Percentiles rank a stretch among this genome's conserved stretches.
Conservation (phyloP, 2,329 filamentous ascomycete genomes). For the Cadophora malorum region DNA sequence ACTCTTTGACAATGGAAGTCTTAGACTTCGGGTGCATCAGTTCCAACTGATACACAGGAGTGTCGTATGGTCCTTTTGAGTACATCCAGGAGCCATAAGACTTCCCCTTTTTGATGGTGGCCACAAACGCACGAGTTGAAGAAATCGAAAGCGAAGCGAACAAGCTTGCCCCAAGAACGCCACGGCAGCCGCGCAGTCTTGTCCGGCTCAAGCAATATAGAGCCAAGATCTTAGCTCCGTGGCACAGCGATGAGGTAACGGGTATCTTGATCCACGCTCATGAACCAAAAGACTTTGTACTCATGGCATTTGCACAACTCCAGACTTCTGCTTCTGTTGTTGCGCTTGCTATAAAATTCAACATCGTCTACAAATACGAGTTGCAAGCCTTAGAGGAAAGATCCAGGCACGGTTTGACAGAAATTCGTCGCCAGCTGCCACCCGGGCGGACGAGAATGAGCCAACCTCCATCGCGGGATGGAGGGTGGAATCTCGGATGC, state of each 20-base stretch:
- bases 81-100: no score
- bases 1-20: no score
- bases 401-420: not conserved
- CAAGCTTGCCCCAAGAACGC: conserved; percentile 1
- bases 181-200: conserved; percentile 6
- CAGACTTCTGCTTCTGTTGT: not conserved
- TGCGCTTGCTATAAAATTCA: not conserved
- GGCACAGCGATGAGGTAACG: not conserved
- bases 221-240: conserved; percentile 9
- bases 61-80: no score
- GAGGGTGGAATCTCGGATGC: not conserved
- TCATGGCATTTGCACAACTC: not conserved
- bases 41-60: no score
- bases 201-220: conserved; percentile 13
- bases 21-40: no score
- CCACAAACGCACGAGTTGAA: no score
- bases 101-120: no score
- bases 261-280: not conserved
- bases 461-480: no score
- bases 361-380: not conserved
- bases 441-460: not conserved
- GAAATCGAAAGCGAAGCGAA: not conserved
- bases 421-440: not conserved
- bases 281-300: not conserved
- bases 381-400: no score